Percentiles rank a stretch among this genome's conserved stretches.
Conservation (phyloP, 176 grass and related monocot genomes). For the Oryza brachyantha region DNA sequence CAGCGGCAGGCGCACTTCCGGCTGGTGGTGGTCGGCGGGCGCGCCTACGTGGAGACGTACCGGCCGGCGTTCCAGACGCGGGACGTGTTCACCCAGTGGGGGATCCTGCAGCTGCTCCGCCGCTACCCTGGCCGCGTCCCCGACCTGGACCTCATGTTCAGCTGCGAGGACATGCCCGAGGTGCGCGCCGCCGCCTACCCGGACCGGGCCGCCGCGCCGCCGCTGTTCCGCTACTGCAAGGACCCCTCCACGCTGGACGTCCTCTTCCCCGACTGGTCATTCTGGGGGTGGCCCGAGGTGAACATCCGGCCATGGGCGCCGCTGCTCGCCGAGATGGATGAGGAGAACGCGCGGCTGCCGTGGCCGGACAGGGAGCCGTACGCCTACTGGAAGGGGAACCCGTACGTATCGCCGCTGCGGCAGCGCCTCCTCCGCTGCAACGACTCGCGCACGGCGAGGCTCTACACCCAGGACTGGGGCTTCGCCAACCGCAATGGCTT, state of each 20-base stretch:
- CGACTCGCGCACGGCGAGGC: constrained; percentile 25
- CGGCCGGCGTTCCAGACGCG: constrained; percentile 53
- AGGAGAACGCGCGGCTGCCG: constrained; percentile 14
- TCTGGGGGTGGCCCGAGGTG: constrained; percentile 90
- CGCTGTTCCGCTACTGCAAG: constrained; percentile 91
- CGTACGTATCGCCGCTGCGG: constrained; percentile 8
- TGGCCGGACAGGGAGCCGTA: constrained; percentile 63
- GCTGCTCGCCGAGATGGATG: constrained; percentile 49
- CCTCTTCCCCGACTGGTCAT: constrained; percentile 93
- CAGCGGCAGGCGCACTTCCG: constrained; percentile 47
- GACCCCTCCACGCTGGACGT: constrained; percentile 58
- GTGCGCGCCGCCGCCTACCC: constrained; percentile 21
- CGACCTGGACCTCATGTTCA: constrained; percentile 85
- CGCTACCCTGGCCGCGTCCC: constrained; percentile 75
- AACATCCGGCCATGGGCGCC: constrained; percentile 68
- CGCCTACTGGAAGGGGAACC: constrained; percentile 78
- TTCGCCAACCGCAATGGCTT: constrained; percentile 35
- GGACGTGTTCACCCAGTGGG: constrained; percentile 79
- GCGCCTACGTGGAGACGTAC: constrained; percentile 61
- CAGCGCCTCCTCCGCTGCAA: constrained; percentile 56
- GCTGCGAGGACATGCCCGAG: constrained; percentile 53
- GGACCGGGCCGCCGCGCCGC: constrained; percentile 23
- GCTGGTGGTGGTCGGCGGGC: constrained; percentile 49
- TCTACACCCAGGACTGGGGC: constrained; percentile 65
- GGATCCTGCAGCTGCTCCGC: constrained; percentile 67